Percentiles rank a stretch among this genome's conserved stretches.
Conservation (phyloP, 2,329 filamentous ascomycete species). For the Talaromyces sp. region DNA sequence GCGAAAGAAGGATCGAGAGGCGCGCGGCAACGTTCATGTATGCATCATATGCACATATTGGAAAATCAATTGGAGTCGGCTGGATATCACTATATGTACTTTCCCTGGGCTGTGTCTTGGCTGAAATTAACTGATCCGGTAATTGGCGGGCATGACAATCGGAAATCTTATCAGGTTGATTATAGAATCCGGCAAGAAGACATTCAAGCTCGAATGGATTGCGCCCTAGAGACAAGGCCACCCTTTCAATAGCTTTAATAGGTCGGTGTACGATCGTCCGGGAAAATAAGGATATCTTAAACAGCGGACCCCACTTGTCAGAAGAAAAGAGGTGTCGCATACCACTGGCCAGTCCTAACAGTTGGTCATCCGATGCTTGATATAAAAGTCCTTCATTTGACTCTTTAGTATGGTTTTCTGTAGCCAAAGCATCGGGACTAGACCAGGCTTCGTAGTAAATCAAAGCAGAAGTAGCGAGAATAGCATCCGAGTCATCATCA, state of each 20-base stretch:
- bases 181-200: not conserved
- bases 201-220: not conserved
- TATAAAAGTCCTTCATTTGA: not conserved
- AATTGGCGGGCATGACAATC: not conserved
- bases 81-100: not conserved
- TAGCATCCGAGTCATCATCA: slow-evolving; percentile 1
- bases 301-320: not conserved
- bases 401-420: not conserved
- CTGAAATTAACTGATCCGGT: not conserved
- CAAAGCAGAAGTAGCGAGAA: slow-evolving; percentile 10
- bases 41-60: not conserved
- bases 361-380: slow-evolving; percentile 2
- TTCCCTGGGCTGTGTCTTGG: not conserved
- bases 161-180: not conserved
- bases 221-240: not conserved
- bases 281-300: not conserved
- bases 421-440: not conserved
- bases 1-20: slow-evolving; percentile 8
- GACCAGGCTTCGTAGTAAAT: slow-evolving; percentile 10
- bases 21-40: slow-evolving; percentile 4
- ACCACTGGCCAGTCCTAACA: not conserved
- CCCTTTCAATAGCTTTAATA: not conserved
- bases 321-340: slow-evolving; percentile 4
- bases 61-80: not conserved
- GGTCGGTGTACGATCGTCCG: not conserved